phyloP scores from a whole-genome alignment of 257 asterid species.

The Salvia hispanica region DNA sequence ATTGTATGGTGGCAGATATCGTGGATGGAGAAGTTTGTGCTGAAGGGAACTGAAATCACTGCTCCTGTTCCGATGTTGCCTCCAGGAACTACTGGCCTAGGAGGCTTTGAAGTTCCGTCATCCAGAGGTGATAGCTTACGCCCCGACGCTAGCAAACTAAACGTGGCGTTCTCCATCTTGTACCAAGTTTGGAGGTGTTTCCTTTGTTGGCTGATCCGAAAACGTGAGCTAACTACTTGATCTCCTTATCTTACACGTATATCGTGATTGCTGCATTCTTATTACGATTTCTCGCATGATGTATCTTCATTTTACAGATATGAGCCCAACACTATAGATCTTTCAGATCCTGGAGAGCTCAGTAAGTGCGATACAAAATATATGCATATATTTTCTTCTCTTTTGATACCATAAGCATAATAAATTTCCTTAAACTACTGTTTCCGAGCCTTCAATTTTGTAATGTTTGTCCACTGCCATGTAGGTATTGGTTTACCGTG shows the following conservation, averaged over 20 bases:
- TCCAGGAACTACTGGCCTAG: conserved; percentile 95
- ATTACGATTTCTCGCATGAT: conserved; percentile 12
- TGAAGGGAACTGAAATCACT: conserved; percentile 90
- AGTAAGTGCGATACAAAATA: conserved; percentile 49
- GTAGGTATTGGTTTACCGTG: conserved; percentile 96
- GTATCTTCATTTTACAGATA: conserved; percentile 59
- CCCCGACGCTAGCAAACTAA: conserved; percentile 89
- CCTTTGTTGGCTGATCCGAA: conserved; percentile 89
- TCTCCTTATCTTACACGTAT: conserved; percentile 23
- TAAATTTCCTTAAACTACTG: too few relatives aligned
- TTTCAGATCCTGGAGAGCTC: conserved; percentile 88
- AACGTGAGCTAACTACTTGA: conserved; percentile 52
- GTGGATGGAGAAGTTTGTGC: conserved; percentile 98
- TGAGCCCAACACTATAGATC: conserved; percentile 96
- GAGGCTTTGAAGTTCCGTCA: conserved; percentile 98
- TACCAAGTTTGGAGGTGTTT: conserved; percentile 93
- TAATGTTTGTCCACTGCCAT: conserved; percentile 23
- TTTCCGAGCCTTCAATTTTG: too few relatives aligned
- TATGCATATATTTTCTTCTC: neutral
- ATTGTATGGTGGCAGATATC: conserved; percentile 69
- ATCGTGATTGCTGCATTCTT: neutral
- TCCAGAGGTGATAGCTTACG: conserved; percentile 91
- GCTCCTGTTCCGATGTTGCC: conserved; percentile 96
- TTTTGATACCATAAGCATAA: too few relatives aligned
- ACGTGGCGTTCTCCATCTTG: conserved; percentile 99